Evolutionary conservation across 805 yeast species (phyloP), one percentile per base, ranked within the genome.

Genomic region (Saccharomyces kudriavzevii): DNA sequence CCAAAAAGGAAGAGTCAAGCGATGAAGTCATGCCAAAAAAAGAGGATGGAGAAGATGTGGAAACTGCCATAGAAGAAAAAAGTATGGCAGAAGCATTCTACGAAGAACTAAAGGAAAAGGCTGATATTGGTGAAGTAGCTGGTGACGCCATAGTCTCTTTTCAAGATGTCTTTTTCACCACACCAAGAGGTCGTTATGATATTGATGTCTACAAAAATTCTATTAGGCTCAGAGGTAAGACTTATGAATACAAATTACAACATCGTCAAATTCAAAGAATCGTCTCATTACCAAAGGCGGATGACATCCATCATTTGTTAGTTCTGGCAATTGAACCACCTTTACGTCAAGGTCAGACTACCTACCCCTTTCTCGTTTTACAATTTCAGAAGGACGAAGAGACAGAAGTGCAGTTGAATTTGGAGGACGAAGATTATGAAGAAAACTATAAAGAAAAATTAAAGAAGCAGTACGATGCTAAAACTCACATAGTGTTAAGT

Each of bases 161-260:
- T 73, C 81, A 87, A 50, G 98, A 92, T 63, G 83, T 91, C 3
- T 77, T 92, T 67, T 89, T 94, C 77, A 81, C 94, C 55, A 94
- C 98, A 1, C 99, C 99, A 64, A 85, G 99, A 79, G 99, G 99
- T 59, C 92, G 99, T 71, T 94, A 91, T 70, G 98, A 94, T 70
- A 87, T 94, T 62, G 97, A 92, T 70, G 85, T 94, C 84, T 94
- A 88, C 71, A 84, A 88, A 35, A 80, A 82, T 29, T 87, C 94
- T 50, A 80, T 94, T 71, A 83, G 98, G 67, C 78, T 94, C 51
- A 83, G 99, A 64, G 99, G 99, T 69, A 94, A 92, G 72, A 94
- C 98, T 1, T 94, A 94, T 73, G 99, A 94, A 69, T 95, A 94
- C 77, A 94, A 92, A 73, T 80, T 94, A 56, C 96, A 87, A 69